These are phyloP conservation scores for Ustilago esculenta DNA, from an alignment of 1,284 basidiomycete genomes.

Conservation along the genomic window DNA sequence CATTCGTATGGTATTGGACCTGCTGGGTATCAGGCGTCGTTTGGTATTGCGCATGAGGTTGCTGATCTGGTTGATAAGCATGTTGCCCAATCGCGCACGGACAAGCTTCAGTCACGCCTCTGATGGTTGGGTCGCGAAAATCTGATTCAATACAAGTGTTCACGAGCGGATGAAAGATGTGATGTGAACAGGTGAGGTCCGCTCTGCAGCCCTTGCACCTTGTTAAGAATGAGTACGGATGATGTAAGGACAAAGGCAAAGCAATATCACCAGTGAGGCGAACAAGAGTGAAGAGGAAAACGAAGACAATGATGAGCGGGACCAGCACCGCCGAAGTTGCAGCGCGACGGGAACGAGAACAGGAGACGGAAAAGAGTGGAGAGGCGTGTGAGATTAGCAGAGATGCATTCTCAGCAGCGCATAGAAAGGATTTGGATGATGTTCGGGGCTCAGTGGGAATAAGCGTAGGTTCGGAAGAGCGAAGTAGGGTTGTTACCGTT, in stretches of 20 bases:
- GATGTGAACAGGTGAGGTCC: conserved; percentile 10
- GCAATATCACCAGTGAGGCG: too few relatives aligned
- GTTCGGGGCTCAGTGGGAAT: conserved; percentile 19
- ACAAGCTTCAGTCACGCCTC: neutral
- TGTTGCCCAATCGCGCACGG: neutral
- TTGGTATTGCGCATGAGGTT: conserved; percentile 62
- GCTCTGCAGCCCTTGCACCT: conserved; percentile 18
- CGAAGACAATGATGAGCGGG: neutral
- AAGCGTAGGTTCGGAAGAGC: conserved; percentile 42
- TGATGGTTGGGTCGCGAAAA: too few relatives aligned
- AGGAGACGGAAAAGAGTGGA: too few relatives aligned
- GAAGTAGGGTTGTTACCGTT: conserved; percentile 44
- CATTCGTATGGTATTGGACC: conserved; percentile 60
- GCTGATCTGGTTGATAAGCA: conserved; percentile 39
- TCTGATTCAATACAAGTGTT: too few relatives aligned
- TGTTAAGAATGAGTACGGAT: conserved; percentile 4
- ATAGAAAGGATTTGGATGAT: too few relatives aligned
- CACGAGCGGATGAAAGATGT: too few relatives aligned
- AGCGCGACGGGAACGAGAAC: too few relatives aligned
- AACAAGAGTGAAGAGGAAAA: neutral
- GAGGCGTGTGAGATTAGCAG: too few relatives aligned
- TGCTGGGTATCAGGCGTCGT: conserved; percentile 60
- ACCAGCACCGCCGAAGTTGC: too few relatives aligned
- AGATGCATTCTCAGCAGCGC: too few relatives aligned
- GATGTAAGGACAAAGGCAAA: neutral